Evolutionary conservation across 2,329 filamentous ascomycete species (phyloP).

Genomic region (Aureobasidium musti): DNA sequence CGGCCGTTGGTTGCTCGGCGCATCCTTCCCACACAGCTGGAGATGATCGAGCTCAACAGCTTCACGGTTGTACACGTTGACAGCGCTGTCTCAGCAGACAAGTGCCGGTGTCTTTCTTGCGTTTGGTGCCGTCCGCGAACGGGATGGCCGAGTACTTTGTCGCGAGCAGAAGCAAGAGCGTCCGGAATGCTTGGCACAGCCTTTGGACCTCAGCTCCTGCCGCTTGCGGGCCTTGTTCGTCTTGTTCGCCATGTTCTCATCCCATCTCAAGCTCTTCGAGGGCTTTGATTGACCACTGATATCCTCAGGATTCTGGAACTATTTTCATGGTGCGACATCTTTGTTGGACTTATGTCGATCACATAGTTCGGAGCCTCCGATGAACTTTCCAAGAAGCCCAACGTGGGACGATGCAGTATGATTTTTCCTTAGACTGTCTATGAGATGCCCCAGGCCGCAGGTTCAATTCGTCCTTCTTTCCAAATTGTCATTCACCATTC

Average conservation of each 20-base stretch:
- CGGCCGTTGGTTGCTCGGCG: not conserved
- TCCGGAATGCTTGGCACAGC: constrained; percentile 6
- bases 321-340: not conserved
- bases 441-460: too few relatives aligned
- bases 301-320: not conserved
- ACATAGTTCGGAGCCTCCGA: not conserved
- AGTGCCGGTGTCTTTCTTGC: not conserved
- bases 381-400: not conserved
- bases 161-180: not conserved
- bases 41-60: not conserved
- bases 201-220: not conserved
- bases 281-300: not conserved
- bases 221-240: not conserved
- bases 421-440: not conserved
- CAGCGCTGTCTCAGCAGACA: not conserved
- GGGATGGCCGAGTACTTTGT: not conserved
- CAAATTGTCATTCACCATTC: not conserved
- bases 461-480: too few relatives aligned
- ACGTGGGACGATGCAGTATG: not conserved
- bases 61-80: not conserved
- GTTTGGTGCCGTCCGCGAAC: not conserved
- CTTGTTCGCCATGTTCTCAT: not conserved
- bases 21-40: not conserved
- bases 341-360: not conserved
- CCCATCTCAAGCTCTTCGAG: not conserved